Evolutionary conservation across 2,329 filamentous ascomycete species (phyloP).

Genomic region (Pseudogymnoascus pannorum): DNA sequence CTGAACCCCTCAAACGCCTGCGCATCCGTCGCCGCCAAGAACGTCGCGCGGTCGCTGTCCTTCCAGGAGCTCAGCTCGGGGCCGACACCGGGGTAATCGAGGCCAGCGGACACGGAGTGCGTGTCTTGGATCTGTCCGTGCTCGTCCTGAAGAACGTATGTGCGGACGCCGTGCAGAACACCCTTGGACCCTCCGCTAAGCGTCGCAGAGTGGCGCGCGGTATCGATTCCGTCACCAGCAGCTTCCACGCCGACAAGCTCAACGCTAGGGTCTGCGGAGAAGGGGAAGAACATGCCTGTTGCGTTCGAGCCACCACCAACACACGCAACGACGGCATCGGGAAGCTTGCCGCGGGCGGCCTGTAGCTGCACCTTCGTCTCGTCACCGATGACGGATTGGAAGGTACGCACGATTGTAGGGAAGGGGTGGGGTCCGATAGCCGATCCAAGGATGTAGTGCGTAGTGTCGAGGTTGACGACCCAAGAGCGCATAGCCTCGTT

Average conservation of each 20-base stretch:
- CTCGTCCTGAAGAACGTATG: constrained; percentile 87
- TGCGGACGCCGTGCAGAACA: constrained; percentile 90
- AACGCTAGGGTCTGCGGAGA: constrained; percentile 75
- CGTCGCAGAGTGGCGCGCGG: constrained; percentile 77
- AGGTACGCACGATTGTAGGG: constrained; percentile 93
- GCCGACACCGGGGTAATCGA: constrained; percentile 95
- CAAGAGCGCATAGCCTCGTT: constrained; percentile 93
- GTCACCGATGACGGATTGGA: constrained; percentile 92
- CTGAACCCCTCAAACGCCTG: constrained; percentile 85
- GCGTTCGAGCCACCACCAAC: constrained; percentile 95
- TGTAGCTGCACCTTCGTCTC: constrained; percentile 93
- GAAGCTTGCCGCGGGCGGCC: constrained; percentile 76
- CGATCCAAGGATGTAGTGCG: constrained; percentile 96
- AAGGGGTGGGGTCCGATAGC: constrained; percentile 97
- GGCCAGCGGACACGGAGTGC: constrained; percentile 90
- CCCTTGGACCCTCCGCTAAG: constrained; percentile 81
- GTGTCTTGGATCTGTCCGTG: constrained; percentile 93
- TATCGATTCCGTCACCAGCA: constrained; percentile 86
- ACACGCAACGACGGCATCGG: constrained; percentile 92
- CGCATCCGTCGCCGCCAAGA: constrained; percentile 84
- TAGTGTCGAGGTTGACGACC: constrained; percentile 87
- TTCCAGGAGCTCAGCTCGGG: constrained; percentile 93
- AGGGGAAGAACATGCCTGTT: constrained; percentile 97
- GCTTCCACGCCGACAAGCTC: constrained; percentile 92
- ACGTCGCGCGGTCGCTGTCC: constrained; percentile 76